Percentiles rank a stretch among this genome's conserved stretches.
Conservation (phyloP, 495 filamentous ascomycete genomes). For the Letharia columbiana region DNA sequence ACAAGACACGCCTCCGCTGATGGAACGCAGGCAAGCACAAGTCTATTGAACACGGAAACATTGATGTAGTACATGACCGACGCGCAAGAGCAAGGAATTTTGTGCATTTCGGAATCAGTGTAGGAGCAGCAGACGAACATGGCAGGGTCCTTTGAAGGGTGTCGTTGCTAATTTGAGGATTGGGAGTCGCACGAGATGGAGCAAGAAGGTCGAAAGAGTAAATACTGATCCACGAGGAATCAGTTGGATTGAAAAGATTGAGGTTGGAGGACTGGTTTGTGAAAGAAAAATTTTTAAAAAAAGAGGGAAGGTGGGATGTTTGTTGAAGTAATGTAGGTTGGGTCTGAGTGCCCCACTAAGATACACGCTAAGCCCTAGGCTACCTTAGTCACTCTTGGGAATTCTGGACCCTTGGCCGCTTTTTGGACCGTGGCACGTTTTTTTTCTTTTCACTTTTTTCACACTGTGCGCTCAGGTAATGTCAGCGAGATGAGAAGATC, state of each 20-base stretch:
- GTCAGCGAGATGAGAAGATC: no score
- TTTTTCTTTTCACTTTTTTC: background rate
- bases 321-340: conserved; percentile 13
- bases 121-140: conserved; percentile 29
- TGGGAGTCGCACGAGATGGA: conserved; percentile 1
- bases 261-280: background rate
- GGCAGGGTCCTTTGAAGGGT: conserved; percentile 19
- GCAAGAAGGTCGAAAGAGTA: background rate
- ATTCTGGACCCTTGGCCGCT: background rate
- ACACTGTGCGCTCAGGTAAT: no score
- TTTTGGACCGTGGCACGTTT: background rate
- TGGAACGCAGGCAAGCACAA: conserved; percentile 27
- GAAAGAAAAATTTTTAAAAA: conserved; percentile 9
- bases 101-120: conserved; percentile 21
- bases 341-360: conserved; percentile 16
- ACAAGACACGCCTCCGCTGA: conserved; percentile 27
- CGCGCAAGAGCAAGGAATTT: conserved; percentile 22
- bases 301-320: conserved; percentile 26
- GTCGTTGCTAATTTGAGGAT: conserved; percentile 18
- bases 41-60: conserved; percentile 24
- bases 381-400: background rate
- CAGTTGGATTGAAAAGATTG: background rate
- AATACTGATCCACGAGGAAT: background rate
- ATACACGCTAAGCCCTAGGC: conserved; percentile 17
- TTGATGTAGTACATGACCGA: conserved; percentile 26